Conservation (phyloP, 2,329 filamentous ascomycete species). For the Cladophialophora chaetospira region DNA sequence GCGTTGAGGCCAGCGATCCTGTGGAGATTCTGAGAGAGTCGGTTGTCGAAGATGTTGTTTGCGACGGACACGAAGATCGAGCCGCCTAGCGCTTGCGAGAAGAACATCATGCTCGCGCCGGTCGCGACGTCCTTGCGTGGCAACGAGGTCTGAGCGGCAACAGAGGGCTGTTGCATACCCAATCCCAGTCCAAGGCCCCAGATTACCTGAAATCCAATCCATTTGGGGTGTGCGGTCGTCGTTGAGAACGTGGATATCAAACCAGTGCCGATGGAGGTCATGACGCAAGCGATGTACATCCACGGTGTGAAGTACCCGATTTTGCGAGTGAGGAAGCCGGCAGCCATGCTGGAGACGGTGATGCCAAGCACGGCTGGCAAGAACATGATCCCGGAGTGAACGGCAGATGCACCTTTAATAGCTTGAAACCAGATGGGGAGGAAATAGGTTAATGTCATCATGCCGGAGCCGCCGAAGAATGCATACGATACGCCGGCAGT, state of each 20-base stretch:
- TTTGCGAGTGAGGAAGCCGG: conserved; percentile 32
- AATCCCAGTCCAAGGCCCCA: conserved; percentile 38
- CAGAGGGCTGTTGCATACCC: conserved; percentile 34
- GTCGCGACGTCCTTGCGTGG: conserved; percentile 34
- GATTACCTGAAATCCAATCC: conserved; percentile 40
- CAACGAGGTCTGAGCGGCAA: conserved; percentile 35
- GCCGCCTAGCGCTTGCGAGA: conserved; percentile 30
- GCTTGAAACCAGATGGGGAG: conserved; percentile 38
- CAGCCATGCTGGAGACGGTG: conserved; percentile 26
- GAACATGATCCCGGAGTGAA: conserved; percentile 36
- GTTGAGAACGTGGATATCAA: conserved; percentile 36
- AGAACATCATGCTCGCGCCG: conserved; percentile 33
- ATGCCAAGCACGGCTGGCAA: conserved; percentile 28
- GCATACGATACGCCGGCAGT: conserved; percentile 51
- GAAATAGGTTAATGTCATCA: conserved; percentile 33
- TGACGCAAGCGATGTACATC: conserved; percentile 38
- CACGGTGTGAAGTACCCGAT: conserved; percentile 41
- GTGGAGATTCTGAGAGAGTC: conserved; percentile 18
- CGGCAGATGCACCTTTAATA: conserved; percentile 38
- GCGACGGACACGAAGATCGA: conserved; percentile 32
- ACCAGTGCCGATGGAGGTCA: conserved; percentile 36
- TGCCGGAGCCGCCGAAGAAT: conserved; percentile 28
- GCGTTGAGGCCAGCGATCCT: conserved; percentile 26
- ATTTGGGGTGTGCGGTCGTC: conserved; percentile 30
- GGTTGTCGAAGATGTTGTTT: conserved; percentile 34